Evolutionary conservation across 2,329 filamentous ascomycete species (phyloP).

Genomic region (Trichophyton rubrum): DNA sequence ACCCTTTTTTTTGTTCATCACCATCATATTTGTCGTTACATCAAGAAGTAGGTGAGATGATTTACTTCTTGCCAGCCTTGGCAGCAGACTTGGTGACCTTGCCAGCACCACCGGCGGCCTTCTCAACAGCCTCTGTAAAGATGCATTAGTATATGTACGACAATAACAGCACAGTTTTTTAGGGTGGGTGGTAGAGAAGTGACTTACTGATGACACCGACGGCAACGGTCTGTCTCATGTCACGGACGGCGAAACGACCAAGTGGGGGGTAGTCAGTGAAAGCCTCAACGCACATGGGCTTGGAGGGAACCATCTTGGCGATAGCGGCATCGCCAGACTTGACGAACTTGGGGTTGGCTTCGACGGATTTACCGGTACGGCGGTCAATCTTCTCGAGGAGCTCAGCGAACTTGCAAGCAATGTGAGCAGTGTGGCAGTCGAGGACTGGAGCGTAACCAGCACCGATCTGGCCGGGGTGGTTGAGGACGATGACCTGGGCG

Average conservation of each 20-base stretch:
- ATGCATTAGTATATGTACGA: constrained; percentile 1
- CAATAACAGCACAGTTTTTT: background rate
- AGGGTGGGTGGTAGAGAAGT: background rate
- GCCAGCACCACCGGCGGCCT: constrained; percentile 34
- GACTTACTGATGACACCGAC: constrained; percentile 39
- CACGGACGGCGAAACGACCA: constrained; percentile 99
- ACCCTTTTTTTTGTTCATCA: constrained; percentile 3
- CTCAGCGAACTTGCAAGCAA: constrained; percentile 99
- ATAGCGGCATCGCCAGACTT: constrained; percentile 99
- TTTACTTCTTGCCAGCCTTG: constrained; percentile 65
- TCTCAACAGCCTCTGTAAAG: constrained; percentile 46
- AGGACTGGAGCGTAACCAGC: constrained; percentile 98
- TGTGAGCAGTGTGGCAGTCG: constrained; percentile 99
- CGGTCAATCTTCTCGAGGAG: constrained; percentile 99
- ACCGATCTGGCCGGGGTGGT: constrained; percentile 99
- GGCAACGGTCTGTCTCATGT: constrained; percentile 63
- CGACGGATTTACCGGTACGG: constrained; percentile 96
- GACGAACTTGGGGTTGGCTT: constrained; percentile 95
- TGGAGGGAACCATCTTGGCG: constrained; percentile 99
- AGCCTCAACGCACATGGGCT: constrained; percentile 99
- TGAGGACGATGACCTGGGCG: constrained; percentile 99
- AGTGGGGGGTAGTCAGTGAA: constrained; percentile 99
- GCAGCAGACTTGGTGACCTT: constrained; percentile 52
- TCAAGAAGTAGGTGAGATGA: constrained; percentile 8
- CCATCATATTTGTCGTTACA: constrained; percentile 3